Percentiles rank a stretch among this genome's conserved stretches.
These are phyloP conservation scores for Hypoxylon crocopeplum DNA, from an alignment of 495 filamentous ascomycete species.

Conservation along the genomic window DNA sequence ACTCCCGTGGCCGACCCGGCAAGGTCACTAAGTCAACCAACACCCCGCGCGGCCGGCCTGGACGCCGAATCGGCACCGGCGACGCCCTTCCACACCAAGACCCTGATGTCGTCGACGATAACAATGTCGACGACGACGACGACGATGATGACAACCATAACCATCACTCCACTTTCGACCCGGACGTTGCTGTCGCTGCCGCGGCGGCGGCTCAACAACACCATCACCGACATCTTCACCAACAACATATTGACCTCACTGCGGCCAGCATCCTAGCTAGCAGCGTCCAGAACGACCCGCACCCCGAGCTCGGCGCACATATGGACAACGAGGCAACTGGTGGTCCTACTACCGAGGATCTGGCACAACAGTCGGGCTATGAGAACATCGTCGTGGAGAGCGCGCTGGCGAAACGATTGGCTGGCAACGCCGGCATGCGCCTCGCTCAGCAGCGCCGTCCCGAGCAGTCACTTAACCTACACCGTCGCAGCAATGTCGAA, in stretches of 20 bases:
- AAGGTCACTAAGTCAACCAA: conserved; percentile 50
- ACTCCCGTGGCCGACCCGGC: conserved; percentile 48
- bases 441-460: conserved; percentile 53
- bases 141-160: conserved; percentile 26
- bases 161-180: conserved; percentile 33
- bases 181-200: conserved; percentile 46
- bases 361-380: conserved; percentile 52
- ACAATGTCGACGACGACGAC: conserved; percentile 20
- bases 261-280: conserved; percentile 41
- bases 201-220: conserved; percentile 45
- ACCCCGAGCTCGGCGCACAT: conserved; percentile 33
- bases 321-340: conserved; percentile 29
- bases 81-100: conserved; percentile 30
- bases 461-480: conserved; percentile 53
- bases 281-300: conserved; percentile 41
- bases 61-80: conserved; percentile 36
- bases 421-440: conserved; percentile 52
- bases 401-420: conserved; percentile 54
- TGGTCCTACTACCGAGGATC: conserved; percentile 47
- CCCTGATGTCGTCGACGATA: conserved; percentile 29
- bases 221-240: conserved; percentile 36
- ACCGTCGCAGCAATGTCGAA: conserved; percentile 57
- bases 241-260: conserved; percentile 38
- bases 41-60: conserved; percentile 28
- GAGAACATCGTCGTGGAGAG: conserved; percentile 52